Evolutionary conservation across 257 asterid genomes (phyloP), one percentile per base, ranked within the genome.

Genomic region (Rhazya stricta): DNA sequence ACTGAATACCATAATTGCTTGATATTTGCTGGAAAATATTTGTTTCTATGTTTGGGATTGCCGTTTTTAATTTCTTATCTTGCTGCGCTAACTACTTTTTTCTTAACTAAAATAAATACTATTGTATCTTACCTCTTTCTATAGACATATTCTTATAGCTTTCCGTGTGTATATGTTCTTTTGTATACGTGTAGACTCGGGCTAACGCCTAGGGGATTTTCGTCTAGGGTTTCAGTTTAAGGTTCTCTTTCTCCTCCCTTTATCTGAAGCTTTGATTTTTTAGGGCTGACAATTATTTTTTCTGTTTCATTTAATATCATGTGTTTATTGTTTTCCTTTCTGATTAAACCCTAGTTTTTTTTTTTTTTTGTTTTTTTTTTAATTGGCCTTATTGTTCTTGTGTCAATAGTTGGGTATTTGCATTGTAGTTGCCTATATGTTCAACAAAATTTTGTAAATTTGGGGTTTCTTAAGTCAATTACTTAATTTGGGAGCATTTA

Each of bases 31-130:
- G 53, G 61, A 36, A 53, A 29, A 6, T 46, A 53, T 48, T 71
- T 25, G 54, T 30, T 70, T 77, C 76, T 27, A 30, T 71, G 54
- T 43, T 69, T 69, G 16, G 53, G 66, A 32, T 73, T 67, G 75
- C 57, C 56, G 74, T 78, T 73, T n/a, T 77, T 43, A 9, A 67
- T 79, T 67, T 30, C 13, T 45, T 56, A 54, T 67, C 27, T 79
- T 74, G 65, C 66, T 67, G 78, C 78, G 67, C 68, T 79, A 41
- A 79, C 74, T 43, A 32, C 48, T 63, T 42, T 48, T 61, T 19
- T 53, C 36, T 67, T 37, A 46, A 67, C 60, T 57, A 73, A 66
- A 66, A 21, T 72, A n/a, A n/a, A n/a, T n/a, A n/a, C 69, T 42
- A 34, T 50, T 56, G 25, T 73, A 57, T 73, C 53, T n/a, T 53